A percentile compares a stretch with the other conserved stretches of the same genome.
phyloP scores from a whole-genome alignment of 331 rosid species.

The Pyracantha coccinea region DNA sequence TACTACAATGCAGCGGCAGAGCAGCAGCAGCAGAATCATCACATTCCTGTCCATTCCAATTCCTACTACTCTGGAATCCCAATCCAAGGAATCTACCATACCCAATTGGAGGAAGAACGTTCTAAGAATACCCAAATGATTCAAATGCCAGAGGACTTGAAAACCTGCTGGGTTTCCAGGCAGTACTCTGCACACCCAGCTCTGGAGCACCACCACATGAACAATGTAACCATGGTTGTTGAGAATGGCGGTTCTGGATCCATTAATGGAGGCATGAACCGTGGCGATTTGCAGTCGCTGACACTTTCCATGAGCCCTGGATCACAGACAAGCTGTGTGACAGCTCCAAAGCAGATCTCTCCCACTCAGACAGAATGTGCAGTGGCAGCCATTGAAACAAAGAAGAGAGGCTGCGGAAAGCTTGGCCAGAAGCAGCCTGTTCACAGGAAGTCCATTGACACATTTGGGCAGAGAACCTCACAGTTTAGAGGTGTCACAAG shows the following conservation, averaged over 20 bases:
- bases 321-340: slow-evolving; percentile 82
- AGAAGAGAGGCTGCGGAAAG: slow-evolving; percentile 67
- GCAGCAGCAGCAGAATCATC: slow-evolving; percentile 4
- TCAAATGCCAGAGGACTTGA: slow-evolving; percentile 31
- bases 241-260: slow-evolving; percentile 29
- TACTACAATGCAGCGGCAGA: slow-evolving; percentile 42
- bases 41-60: slow-evolving; percentile 21
- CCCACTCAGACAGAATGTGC: slow-evolving; percentile 37
- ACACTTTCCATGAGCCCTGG: slow-evolving; percentile 91
- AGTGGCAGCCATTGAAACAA: slow-evolving; percentile 35
- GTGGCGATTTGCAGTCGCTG: slow-evolving; percentile 71
- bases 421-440: slow-evolving; percentile 75
- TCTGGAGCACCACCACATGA: slow-evolving; percentile 40
- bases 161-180: slow-evolving; percentile 45
- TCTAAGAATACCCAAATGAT: slow-evolving; percentile 34
- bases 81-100: slow-evolving; percentile 33
- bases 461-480: slow-evolving; percentile 94
- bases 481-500: slow-evolving; percentile 97
- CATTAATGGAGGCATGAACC: slow-evolving; percentile 24
- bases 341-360: slow-evolving; percentile 59
- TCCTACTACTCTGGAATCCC: slow-evolving; percentile 42
- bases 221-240: slow-evolving; percentile 18
- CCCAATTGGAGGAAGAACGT: slow-evolving; percentile 28
- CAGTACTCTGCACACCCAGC: slow-evolving; percentile 34
- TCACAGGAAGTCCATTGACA: slow-evolving; percentile 90